phyloP scores from a whole-genome alignment of 176 grass and related monocot genomes.

The Canna indica region DNA sequence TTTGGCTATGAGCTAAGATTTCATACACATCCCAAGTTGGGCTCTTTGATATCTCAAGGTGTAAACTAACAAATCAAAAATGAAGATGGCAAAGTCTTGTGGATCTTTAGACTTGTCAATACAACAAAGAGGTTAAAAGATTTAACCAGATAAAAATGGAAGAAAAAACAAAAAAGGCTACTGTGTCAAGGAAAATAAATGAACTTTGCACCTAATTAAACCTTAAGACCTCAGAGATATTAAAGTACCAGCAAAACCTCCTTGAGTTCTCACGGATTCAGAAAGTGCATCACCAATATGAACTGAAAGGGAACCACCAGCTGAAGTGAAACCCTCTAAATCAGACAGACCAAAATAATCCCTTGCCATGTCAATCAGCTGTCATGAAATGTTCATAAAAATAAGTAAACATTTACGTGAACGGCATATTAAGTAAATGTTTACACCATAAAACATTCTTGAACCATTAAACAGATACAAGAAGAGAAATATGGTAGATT shows the following conservation, averaged over 20 bases:
- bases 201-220: too few species aligned
- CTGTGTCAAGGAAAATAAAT: too few species aligned
- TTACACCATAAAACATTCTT: not conserved
- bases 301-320: slow-evolving; percentile 72
- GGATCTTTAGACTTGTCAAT: not conserved
- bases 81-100: not conserved
- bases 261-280: slow-evolving; percentile 57
- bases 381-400: slow-evolving; percentile 7
- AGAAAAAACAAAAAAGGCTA: too few species aligned
- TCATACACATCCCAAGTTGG: not conserved
- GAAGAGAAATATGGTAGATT: not conserved
- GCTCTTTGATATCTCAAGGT: not conserved
- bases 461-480: not conserved
- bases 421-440: not conserved
- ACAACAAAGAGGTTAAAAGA: not conserved
- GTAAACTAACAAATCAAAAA: not conserved
- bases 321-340: slow-evolving; percentile 56
- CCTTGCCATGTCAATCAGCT: slow-evolving; percentile 85
- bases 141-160: not conserved
- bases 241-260: slow-evolving; percentile 65
- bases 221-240: slow-evolving; percentile 1
- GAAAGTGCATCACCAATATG: slow-evolving; percentile 80
- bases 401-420: slow-evolving; percentile 1
- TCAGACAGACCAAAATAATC: slow-evolving; percentile 82
- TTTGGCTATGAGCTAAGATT: not conserved